Evolutionary conservation across 2,329 filamentous ascomycete genomes (phyloP).

Genomic region (Fusarium domesticum): DNA sequence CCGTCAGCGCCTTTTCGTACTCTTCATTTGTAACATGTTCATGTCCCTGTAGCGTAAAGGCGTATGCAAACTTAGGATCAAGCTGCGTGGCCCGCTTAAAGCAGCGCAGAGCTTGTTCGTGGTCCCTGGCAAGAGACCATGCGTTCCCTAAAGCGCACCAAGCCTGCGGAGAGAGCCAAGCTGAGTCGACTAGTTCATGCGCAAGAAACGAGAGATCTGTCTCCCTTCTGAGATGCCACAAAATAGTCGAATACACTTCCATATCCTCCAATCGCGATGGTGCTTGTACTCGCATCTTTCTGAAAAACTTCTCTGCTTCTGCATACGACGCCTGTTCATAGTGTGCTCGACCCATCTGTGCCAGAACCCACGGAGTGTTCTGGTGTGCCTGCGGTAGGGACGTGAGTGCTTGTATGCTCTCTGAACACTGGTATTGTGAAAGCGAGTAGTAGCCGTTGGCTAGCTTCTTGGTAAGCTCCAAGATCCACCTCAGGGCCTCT

Average conservation of each 20-base stretch:
- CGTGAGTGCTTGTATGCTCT: conserved; percentile 72
- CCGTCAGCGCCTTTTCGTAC: conserved; percentile 87
- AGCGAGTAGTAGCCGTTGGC: conserved; percentile 76
- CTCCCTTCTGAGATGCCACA: conserved; percentile 96
- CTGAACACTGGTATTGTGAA: conserved; percentile 72
- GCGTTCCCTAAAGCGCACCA: conserved; percentile 97
- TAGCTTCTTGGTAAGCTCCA: conserved; percentile 79
- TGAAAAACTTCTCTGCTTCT: conserved; percentile 84
- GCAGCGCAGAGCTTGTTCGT: conserved; percentile 89
- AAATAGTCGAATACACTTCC: conserved; percentile 96
- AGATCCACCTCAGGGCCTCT: conserved; percentile 71
- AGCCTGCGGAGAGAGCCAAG: conserved; percentile 86
- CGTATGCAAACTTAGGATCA: conserved; percentile 87
- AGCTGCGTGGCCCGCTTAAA: conserved; percentile 94
- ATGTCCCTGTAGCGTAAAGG: conserved; percentile 92
- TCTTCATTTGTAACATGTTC: conserved; percentile 96
- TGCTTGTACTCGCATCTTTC: conserved; percentile 71
- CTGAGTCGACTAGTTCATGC: conserved; percentile 82
- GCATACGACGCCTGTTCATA: conserved; percentile 86
- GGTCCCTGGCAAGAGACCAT: conserved; percentile 86
- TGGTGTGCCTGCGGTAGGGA: conserved; percentile 71
- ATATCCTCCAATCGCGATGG: conserved; percentile 88
- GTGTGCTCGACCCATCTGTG: conserved; percentile 84
- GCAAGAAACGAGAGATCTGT: conserved; percentile 88
- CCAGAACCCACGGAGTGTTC: conserved; percentile 90